Conservation (phyloP, 805 yeast genomes). For the Myxozyma mucilagina region DNA sequence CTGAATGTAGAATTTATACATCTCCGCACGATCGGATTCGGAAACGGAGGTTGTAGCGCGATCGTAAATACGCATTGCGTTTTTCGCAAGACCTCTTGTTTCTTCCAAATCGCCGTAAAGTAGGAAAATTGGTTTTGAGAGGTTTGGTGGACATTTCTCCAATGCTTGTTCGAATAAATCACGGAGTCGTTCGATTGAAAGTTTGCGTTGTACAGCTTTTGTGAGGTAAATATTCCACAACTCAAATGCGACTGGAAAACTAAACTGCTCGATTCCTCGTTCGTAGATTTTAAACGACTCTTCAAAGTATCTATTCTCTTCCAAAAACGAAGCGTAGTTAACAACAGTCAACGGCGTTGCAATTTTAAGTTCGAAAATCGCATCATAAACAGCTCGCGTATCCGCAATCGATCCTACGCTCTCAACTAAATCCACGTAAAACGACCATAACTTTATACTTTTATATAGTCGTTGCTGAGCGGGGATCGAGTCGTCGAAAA, state of each 20-base stretch:
- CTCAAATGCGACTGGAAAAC: slow-evolving; percentile 62
- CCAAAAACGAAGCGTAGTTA: slow-evolving; percentile 64
- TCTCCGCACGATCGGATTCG: slow-evolving; percentile 39
- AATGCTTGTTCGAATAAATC: slow-evolving; percentile 74
- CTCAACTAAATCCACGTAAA: slow-evolving; percentile 70
- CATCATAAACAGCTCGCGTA: slow-evolving; percentile 52
- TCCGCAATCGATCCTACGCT: slow-evolving; percentile 44
- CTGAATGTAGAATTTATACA: slow-evolving; percentile 49
- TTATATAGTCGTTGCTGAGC: slow-evolving; percentile 63
- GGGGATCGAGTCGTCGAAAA: slow-evolving; percentile 47
- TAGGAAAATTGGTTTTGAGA: slow-evolving; percentile 52
- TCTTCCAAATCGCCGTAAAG: slow-evolving; percentile 66
- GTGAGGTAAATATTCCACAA: slow-evolving; percentile 70
- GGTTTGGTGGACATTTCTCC: slow-evolving; percentile 50
- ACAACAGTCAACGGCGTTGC: slow-evolving; percentile 68
- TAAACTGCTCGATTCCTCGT: slow-evolving; percentile 61
- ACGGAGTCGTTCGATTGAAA: slow-evolving; percentile 56
- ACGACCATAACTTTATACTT: slow-evolving; percentile 67
- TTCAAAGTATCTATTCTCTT: slow-evolving; percentile 49
- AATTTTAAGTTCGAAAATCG: slow-evolving; percentile 56
- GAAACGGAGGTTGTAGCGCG: slow-evolving; percentile 44
- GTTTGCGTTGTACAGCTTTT: slow-evolving; percentile 46
- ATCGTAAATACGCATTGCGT: slow-evolving; percentile 52
- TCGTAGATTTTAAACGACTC: slow-evolving; percentile 65
- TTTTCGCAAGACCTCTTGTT: slow-evolving; percentile 51